Conservation (phyloP, 2,329 filamentous ascomycete species). For the Aspergillus hortae region DNA sequence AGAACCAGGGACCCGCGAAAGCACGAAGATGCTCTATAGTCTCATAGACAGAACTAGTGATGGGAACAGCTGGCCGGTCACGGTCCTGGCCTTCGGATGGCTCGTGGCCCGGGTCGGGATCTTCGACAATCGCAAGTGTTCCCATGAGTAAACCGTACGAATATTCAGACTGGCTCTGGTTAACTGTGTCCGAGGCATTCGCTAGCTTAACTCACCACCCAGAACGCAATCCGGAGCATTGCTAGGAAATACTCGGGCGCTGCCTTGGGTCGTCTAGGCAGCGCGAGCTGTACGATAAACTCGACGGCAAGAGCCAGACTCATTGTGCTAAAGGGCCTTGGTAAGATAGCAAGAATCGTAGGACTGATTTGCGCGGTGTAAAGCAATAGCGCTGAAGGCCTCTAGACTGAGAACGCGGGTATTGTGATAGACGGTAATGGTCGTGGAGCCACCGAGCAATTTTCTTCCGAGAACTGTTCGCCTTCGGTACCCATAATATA, state of each 20-base stretch:
- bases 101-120: background rate
- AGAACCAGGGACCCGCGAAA: background rate
- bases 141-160: background rate
- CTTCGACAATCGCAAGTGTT: background rate
- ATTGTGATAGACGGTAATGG: background rate
- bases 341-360: background rate
- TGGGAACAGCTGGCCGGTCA: background rate
- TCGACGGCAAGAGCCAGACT: background rate
- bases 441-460: too few species aligned
- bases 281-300: background rate
- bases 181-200: background rate
- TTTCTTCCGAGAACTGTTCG: too few species aligned
- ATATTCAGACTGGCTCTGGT: background rate
- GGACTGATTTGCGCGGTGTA: background rate
- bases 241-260: background rate
- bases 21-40: background rate
- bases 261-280: background rate
- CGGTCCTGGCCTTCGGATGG: background rate
- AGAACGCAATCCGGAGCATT: background rate
- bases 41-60: background rate
- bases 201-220: background rate
- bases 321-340: background rate
- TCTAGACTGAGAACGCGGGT: background rate
- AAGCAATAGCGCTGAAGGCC: background rate
- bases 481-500: too few species aligned